Base-by-base conservation (phyloP, 1,284 basidiomycete genomes). In the Ustilago trichophora region DNA sequence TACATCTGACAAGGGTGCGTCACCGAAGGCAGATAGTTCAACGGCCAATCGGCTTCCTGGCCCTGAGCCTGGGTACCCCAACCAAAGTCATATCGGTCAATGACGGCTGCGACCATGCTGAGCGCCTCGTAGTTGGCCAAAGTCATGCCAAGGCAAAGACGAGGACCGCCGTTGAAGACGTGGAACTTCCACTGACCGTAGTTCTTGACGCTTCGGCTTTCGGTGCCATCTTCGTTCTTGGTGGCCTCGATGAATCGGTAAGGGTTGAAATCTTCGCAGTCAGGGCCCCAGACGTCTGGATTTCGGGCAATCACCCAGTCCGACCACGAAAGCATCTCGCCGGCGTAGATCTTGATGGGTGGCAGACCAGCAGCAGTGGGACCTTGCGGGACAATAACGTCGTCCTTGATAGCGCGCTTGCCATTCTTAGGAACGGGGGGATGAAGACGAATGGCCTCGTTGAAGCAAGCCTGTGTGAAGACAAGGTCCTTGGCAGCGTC, bases 251-350 rank as follows among this genome's bases (percentile, higher is more conserved):
- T 50, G 53, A 76, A 78, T 15, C 76, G 55, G 19, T 44, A 25
- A 2, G 76, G 76, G 4, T 71, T 70, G 49, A 65, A 78, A 15
- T 75, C 65, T 24, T 44, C 65, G 42, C 59, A 64, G 35, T 67
- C 64, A 1, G 55, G 58, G 1, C 76, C 76, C 74, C 74, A 78
- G 5, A 78, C 71, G 6, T 72, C 72, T 0, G 71, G 67, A 34
- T 69, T 60, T 10, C 76, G 53, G 6, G 57, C 65, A 49, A 78
- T 76, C 18, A 68, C 73, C 75, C 75, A 78, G 49, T 78, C 76
- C 26, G 65, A 73, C 74, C 74, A 78, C 29, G 52, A 57, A 10
- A 75, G 25, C 40, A 42, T 12, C 46, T 77, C 74, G 16, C 66
- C 66, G 8, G 56, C 62, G 15, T 73, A 65, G 16, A 77, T 44